Base-by-base conservation (phyloP, 768 basidiomycete genomes). In the Suillus clintonianus region DNA sequence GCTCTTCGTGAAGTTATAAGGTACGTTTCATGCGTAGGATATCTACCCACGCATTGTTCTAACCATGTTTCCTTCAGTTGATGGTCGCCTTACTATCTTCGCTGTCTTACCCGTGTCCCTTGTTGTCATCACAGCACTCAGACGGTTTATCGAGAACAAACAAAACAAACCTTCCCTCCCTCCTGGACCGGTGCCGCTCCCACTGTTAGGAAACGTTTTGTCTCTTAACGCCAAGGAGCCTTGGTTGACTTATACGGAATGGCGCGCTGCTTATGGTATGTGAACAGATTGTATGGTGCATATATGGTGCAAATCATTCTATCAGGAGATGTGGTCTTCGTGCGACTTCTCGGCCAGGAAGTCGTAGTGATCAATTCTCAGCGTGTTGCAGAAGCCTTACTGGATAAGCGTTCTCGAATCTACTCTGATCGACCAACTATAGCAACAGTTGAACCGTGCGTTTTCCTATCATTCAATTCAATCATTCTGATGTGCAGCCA, bases 111-210 rank as follows among this genome's bases (percentile, higher is more conserved):
- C 34, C 10, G 34, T 36, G 6, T 36, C 34, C 34, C 10, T 36
- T 36, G 34, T 10, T 36, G 34, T 36, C 34, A 14, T 50, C 27
- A 17, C 27, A 30, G 15, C 27, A 1, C 27, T 51, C 17, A 19
- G 10, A 17, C 4, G 27, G 50, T 30, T 39, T 77, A 30, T 30
- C 15, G 17, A 50, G 24, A 30, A 50, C 8, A 30, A 15, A 30
- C 27, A 17, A 15, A 17, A 7, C 15, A 30, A 5, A 17, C 48
- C 15, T 50, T 8, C 62, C 68, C 48, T 76, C 37, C 84, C 83
- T 17, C 85, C 85, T 56, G 85, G 85, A 11, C 85, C 85, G 4
- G 75, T 72, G 41, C 77, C 79, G 8, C 70, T 77, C 17, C 83
- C 83, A 13, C 60, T 85, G 39, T 63, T 85, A 37, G 84, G 84